phyloP scores from a whole-genome alignment of 768 basidiomycete species.

The Peribolospora baueri region DNA sequence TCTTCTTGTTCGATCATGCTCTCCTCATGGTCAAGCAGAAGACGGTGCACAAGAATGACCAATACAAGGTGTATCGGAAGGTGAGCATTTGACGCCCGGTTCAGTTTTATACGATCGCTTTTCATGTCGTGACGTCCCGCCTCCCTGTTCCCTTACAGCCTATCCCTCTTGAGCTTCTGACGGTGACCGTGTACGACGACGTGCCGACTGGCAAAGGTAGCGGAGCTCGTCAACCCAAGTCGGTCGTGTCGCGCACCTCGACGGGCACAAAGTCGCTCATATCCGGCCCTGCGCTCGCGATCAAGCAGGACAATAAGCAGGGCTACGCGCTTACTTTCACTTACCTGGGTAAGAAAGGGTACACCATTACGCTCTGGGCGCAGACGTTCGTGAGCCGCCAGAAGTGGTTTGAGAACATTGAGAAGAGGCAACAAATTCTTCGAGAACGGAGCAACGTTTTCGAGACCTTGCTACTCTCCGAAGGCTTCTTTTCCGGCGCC shows the following conservation, averaged over 20 bases:
- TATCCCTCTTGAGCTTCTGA: slow-evolving; percentile 77
- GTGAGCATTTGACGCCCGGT: slow-evolving; percentile 28
- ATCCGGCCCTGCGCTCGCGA: slow-evolving; percentile 6
- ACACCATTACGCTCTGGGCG: slow-evolving; percentile 77
- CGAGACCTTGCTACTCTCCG: slow-evolving; percentile 57
- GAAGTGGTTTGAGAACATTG: slow-evolving; percentile 83
- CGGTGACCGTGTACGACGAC: slow-evolving; percentile 45
- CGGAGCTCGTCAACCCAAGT: slow-evolving; percentile 9
- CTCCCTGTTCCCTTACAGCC: slow-evolving; percentile 33
- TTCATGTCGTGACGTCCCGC: neutral
- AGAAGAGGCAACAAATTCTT: slow-evolving; percentile 65
- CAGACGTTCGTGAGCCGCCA: slow-evolving; percentile 56
- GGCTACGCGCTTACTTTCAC: slow-evolving; percentile 81
- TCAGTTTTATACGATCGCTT: neutral
- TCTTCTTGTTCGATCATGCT: slow-evolving; percentile 92
- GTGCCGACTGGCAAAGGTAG: slow-evolving; percentile 13
- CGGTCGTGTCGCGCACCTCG: slow-evolving; percentile 3
- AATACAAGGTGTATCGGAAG: slow-evolving; percentile 74
- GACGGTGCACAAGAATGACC: slow-evolving; percentile 51
- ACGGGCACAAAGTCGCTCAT: neutral
- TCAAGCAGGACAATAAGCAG: slow-evolving; percentile 35
- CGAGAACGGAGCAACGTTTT: slow-evolving; percentile 66
- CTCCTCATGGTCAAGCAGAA: slow-evolving; percentile 79
- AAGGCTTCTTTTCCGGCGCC: slow-evolving; percentile 60
- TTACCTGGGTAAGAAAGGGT: slow-evolving; percentile 77